Evolutionary conservation across 148 eudicot genomes (phyloP), one percentile per base, ranked within the genome.

Genomic region (Polygonum maritimum): DNA sequence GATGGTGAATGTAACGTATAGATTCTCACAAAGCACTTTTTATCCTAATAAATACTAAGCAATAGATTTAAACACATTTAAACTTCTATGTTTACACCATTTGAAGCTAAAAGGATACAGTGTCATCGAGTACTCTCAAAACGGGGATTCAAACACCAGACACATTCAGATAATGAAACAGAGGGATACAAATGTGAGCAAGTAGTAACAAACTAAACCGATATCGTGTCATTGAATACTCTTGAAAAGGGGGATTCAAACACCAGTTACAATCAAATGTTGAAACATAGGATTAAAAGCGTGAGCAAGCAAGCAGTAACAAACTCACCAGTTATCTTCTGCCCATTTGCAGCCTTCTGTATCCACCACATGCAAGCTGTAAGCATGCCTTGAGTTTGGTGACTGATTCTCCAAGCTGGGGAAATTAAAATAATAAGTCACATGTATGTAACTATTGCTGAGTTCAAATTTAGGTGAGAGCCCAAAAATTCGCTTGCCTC

Each of bases 291-390:
- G 52, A 74, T n/a, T 15, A 18, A n/a, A 31, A 14, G 7, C 21
- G 38, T 45, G 39, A 33, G 15, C 11, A 33, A 33, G 15, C 11
- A 33, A 74, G 11, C 14, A 49, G 18, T 26, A 74, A 74, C 13
- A 51, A 74, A 47, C 98, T 89, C 67, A 95, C 97, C 98, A 95
- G 76, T 95, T 95, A 57, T 92, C 92, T 76, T 81, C 90, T 5
- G 92, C 89, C 96, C 97, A 95, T 80, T 86, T 90, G 87, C 98
- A 94, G 74, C 92, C 93, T 76, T 83, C 86, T 44, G 98, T 91
- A 79, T 94, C 98, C 69, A 92, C 89, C 78, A 84, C 87, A 76
- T 94, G 98, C 79, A 89, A 84, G 84, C 97, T 94, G 83, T 94
- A 94, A 48, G 98, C 98, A 84, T 94, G 98, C 87, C 98, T 85